These are phyloP conservation scores for Yamadazyma mexicana DNA, from an alignment of 1,139 yeast species.

Conservation along the genomic window DNA sequence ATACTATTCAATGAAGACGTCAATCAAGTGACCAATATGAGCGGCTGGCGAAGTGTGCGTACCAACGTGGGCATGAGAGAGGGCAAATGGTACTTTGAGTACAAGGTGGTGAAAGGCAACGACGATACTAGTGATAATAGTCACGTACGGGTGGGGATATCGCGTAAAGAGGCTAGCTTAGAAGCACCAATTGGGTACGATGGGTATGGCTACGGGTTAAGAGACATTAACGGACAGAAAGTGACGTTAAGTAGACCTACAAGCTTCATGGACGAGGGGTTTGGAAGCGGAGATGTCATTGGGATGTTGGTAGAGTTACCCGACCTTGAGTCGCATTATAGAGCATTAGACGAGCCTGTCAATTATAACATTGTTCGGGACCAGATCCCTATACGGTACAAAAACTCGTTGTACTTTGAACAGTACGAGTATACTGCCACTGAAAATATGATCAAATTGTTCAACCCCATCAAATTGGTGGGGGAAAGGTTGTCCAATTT, in stretches of 20 bases:
- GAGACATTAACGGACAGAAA: constrained; percentile 80
- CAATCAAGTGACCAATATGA: constrained; percentile 48
- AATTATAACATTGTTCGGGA: constrained; percentile 58
- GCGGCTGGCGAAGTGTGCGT: constrained; percentile 83
- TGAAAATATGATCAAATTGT: constrained; percentile 70
- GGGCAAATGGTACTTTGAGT: constrained; percentile 83
- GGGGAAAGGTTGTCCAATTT: constrained; percentile 60
- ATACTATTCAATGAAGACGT: constrained; percentile 47
- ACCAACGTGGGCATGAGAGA: constrained; percentile 75
- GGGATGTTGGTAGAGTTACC: constrained; percentile 84
- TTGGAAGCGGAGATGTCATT: constrained; percentile 75
- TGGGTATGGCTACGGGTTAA: constrained; percentile 87
- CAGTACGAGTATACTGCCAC: constrained; percentile 82
- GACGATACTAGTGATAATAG: constrained; percentile 19
- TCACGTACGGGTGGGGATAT: constrained; percentile 82
- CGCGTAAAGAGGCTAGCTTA: constrained; percentile 80
- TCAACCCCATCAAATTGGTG: constrained; percentile 70
- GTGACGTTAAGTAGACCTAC: constrained; percentile 74
- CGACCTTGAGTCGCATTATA: constrained; percentile 37
- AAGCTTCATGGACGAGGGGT: constrained; percentile 45
- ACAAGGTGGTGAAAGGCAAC: constrained; percentile 42
- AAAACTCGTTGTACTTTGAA: constrained; percentile 77
- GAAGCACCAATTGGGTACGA: constrained; percentile 97
- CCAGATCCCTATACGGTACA: constrained; percentile 84
- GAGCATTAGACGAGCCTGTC: constrained; percentile 16